phyloP scores from a whole-genome alignment of 2,329 filamentous ascomycete genomes.

The Ascochyta rabiei region DNA sequence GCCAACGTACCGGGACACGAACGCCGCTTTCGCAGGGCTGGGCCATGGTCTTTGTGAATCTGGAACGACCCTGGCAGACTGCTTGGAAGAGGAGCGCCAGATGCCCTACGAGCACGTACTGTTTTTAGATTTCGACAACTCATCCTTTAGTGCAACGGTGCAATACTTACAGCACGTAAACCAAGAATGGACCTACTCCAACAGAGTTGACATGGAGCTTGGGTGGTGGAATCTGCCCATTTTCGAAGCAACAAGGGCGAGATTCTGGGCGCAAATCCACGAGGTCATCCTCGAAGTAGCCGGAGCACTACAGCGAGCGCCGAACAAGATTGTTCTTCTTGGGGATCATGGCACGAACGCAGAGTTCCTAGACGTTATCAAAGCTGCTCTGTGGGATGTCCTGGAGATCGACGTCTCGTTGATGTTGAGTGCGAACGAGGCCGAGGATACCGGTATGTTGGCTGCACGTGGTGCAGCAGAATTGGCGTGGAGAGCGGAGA shows the following conservation, averaged over 20 bases:
- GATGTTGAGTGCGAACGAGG: conserved; percentile 20
- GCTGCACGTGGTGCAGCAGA: conserved; percentile 35
- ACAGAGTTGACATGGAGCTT: conserved; percentile 19
- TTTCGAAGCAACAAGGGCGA: conserved; percentile 27
- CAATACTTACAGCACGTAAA: conserved; percentile 18
- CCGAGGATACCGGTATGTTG: conserved; percentile 16
- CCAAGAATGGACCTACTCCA: conserved; percentile 13
- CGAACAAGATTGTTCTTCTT: conserved; percentile 30
- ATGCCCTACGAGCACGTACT: conserved; percentile 24
- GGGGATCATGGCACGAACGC: conserved; percentile 28
- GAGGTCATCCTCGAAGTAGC: conserved; percentile 26
- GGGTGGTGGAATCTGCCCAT: conserved; percentile 38
- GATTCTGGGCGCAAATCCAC: conserved; percentile 32
- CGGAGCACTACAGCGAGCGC: conserved; percentile 14
- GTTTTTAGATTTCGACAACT: conserved; percentile 35
- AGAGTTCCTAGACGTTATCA: conserved; percentile 31
- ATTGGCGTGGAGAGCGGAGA: conserved; percentile 21
- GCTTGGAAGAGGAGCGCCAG: conserved; percentile 11
- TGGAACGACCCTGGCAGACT: conserved; percentile 4
- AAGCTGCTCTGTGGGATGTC: conserved; percentile 28
- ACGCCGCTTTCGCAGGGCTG: conserved; percentile 27
- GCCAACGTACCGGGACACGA: conserved; percentile 24
- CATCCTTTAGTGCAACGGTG: conserved; percentile 31
- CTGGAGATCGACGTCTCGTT: conserved; percentile 26
- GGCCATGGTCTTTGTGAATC: conserved; percentile 24